Percentiles rank a stretch among this genome's conserved stretches.
These are phyloP conservation scores for Cladobotryum protrusum DNA, from an alignment of 2,329 filamentous ascomycete species.

Conservation along the genomic window DNA sequence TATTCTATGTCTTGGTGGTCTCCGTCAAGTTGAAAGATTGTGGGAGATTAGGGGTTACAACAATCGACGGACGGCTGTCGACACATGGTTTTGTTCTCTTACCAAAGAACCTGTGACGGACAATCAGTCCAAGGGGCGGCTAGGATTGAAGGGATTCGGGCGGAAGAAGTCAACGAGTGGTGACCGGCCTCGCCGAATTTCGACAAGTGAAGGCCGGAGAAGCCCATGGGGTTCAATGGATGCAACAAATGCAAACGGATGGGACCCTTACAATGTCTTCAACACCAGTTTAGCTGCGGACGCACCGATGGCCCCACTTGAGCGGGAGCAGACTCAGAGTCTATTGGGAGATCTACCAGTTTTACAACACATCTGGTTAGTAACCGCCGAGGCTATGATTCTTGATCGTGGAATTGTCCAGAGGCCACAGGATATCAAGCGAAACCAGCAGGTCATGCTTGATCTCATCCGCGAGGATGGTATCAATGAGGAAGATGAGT, in stretches of 20 bases:
- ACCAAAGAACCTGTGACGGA: conserved; percentile 37
- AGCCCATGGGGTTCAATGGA: conserved; percentile 27
- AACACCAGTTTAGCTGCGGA: conserved; percentile 53
- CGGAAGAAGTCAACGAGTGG: conserved; percentile 49
- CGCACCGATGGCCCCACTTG: conserved; percentile 55
- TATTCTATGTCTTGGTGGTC: conserved; percentile 53
- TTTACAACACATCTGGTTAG: conserved; percentile 56
- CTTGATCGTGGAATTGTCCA: conserved; percentile 53
- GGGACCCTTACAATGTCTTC: conserved; percentile 43
- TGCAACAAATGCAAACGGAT: conserved; percentile 20
- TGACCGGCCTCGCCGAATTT: conserved; percentile 18
- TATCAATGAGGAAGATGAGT: conserved; percentile 53
- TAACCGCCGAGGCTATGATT: conserved; percentile 57
- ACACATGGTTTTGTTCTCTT: conserved; percentile 52
- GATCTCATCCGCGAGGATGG: conserved; percentile 60
- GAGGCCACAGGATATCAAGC: conserved; percentile 53
- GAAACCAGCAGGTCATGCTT: conserved; percentile 56
- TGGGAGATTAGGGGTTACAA: conserved; percentile 65
- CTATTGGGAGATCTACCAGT: conserved; percentile 51
- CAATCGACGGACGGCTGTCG: conserved; percentile 50
- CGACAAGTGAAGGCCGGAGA: conserved; percentile 21
- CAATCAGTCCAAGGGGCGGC: conserved; percentile 41
- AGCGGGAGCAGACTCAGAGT: conserved; percentile 42
- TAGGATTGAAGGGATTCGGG: conserved; percentile 47
- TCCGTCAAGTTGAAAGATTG: conserved; percentile 56